Evolutionary conservation across 2,329 filamentous ascomycete genomes (phyloP), one percentile per base, ranked within the genome.

Genomic region (Decorospora gaudefroyi): DNA sequence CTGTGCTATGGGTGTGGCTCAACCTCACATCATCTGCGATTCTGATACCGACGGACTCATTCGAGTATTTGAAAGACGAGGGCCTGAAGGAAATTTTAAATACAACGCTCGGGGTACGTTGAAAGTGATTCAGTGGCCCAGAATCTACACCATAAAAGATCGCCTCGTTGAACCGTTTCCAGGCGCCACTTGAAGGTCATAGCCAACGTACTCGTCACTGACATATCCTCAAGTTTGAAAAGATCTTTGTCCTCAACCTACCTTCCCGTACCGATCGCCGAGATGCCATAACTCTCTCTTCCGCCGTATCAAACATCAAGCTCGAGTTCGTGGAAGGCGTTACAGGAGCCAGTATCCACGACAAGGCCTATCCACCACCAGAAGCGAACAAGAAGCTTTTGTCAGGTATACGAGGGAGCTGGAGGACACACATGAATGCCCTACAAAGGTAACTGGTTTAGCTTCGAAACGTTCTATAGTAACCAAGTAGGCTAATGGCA

Each of bases 221-320:
- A 49, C 42, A 42, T 7, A 38, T 12, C 33, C 3, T 11, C 11
- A 43, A 80, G 78, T 82, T 82, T 51, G 70, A 77, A 30, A 73
- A 78, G 43, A 76, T 82, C 7, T 72, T 81, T 36, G 77, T 79
- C 13, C 72, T 82, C 32, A 79, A 78, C 33, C 71, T 83, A 3
- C 76, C 77, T 0, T 70, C 70, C 7, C 71, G 79, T 2, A 76
- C 72, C 16, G 80, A 82, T 49, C 74, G 78, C 10, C 72, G 78
- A 19, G 78, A 82, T 66, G 70, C 74, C 8, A 75, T 81, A 61
- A 68, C 70, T 0, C 66, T 80, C 5, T 73, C 76, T 2, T 76
- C 76, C 2, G 72, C 74, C 3, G 66, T 78, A 2, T 77, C 71
- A 28, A 72, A 74, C 21, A 62, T 82, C 16, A 62, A 72, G 2